These are phyloP conservation scores for Russula dissimulans DNA, from an alignment of 768 basidiomycete genomes.

Conservation along the genomic window DNA sequence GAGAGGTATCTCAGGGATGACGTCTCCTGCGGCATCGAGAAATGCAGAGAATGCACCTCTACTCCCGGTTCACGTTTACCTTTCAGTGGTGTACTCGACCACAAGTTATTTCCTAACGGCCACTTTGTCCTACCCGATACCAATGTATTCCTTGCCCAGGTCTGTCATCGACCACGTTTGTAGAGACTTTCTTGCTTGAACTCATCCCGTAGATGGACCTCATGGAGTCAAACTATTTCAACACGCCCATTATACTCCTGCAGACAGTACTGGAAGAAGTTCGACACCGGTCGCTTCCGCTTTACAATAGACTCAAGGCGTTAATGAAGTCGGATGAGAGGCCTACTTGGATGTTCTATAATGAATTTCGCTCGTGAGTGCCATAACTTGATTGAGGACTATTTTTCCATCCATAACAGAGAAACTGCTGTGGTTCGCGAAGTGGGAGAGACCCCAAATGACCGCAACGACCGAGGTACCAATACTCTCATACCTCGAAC, in stretches of 20 bases:
- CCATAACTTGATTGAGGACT: not conserved
- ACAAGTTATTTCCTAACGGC: constrained; percentile 50
- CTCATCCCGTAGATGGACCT: constrained; percentile 72
- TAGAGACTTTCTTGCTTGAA: not conserved
- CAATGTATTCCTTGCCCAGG: constrained; percentile 89
- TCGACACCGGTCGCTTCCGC: constrained; percentile 82
- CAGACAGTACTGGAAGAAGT: constrained; percentile 98
- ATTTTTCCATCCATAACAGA: constrained; percentile 29
- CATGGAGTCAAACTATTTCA: constrained; percentile 68
- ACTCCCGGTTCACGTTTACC: constrained; percentile 44
- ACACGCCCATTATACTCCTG: constrained; percentile 74
- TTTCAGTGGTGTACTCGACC: constrained; percentile 43
- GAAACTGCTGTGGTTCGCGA: constrained; percentile 74
- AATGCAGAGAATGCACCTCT: constrained; percentile 53
- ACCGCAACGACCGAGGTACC: constrained; percentile 87
- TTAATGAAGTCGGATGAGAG: constrained; percentile 82
- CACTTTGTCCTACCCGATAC: constrained; percentile 91
- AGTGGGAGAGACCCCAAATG: constrained; percentile 80
- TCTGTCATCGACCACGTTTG: constrained; percentile 21
- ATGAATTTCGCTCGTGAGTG: constrained; percentile 74
- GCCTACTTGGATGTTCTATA: constrained; percentile 76
- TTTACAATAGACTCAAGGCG: constrained; percentile 86
- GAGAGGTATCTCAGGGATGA: constrained; percentile 93
- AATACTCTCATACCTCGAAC: not conserved
- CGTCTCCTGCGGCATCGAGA: constrained; percentile 73